A percentile compares a stretch with the other conserved stretches of the same genome.
These are phyloP conservation scores for Oenanthe sinensis DNA, from an alignment of 129 eudicot species.

Conservation along the genomic window DNA sequence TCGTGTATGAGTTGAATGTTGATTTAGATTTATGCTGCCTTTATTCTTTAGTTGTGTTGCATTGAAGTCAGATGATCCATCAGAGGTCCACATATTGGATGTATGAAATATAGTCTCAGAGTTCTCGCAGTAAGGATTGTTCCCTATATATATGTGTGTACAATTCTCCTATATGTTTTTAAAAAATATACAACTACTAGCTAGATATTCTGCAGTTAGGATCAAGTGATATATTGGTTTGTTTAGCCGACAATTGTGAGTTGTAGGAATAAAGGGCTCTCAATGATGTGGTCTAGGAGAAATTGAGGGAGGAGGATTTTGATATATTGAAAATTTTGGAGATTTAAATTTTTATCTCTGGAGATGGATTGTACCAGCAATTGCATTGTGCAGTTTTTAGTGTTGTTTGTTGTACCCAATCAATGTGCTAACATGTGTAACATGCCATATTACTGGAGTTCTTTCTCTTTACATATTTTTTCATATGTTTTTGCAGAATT, in stretches of 20 bases:
- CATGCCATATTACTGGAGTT: background rate
- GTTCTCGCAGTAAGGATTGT: background rate
- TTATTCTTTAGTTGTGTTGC: background rate
- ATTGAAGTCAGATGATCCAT: too few relatives aligned
- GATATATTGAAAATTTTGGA: background rate
- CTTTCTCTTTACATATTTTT: conserved; percentile 10
- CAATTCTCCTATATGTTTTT: too few relatives aligned
- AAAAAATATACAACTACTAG: background rate
- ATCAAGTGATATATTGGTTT: background rate
- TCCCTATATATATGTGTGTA: background rate
- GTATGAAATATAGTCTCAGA: background rate
- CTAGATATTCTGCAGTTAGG: background rate
- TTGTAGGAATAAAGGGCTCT: background rate
- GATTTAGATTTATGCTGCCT: background rate
- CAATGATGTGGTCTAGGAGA: background rate
- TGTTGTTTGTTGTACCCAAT: background rate
- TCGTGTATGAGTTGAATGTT: background rate
- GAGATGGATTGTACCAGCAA: background rate
- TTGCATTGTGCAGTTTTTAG: background rate
- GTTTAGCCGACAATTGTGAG: background rate
- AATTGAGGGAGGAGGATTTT: background rate
- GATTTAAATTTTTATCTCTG: background rate
- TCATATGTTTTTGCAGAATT: conserved; percentile 38
- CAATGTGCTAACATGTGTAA: background rate
- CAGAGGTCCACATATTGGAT: background rate